Evolutionary conservation across 108 stramenopile species (phyloP).

Genomic region (Asterionellopsis glacialis): DNA sequence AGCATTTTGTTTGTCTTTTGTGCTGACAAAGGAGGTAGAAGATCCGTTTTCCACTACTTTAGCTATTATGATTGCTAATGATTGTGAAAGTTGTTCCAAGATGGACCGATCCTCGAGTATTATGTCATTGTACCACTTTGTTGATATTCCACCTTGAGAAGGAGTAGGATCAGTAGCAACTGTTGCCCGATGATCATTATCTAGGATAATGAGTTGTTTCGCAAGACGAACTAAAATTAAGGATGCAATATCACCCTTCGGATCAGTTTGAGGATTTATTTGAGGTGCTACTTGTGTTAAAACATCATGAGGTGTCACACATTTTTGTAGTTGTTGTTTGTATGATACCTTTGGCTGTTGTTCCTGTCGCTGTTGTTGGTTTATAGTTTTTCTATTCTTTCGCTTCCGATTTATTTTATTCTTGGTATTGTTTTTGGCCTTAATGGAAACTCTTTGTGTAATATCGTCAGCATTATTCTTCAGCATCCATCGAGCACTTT

Average conservation of each 20-base stretch:
- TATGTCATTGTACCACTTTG: too few relatives aligned
- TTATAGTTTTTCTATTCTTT: too few relatives aligned
- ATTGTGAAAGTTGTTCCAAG: slow-evolving; percentile 1
- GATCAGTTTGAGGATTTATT: slow-evolving; percentile 7
- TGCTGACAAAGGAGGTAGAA: too few relatives aligned
- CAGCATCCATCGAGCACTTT: too few relatives aligned
- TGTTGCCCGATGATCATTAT: slow-evolving; percentile 15
- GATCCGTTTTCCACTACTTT: too few relatives aligned
- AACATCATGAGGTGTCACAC: slow-evolving; percentile 4
- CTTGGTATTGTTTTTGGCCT: too few relatives aligned
- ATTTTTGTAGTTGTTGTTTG: slow-evolving; percentile 1
- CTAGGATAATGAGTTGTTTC: slow-evolving; percentile 28
- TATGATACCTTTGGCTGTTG: background rate
- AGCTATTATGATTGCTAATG: too few relatives aligned
- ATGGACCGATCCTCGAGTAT: too few relatives aligned
- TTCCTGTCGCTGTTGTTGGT: too few relatives aligned
- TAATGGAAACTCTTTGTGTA: too few relatives aligned
- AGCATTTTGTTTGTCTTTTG: background rate
- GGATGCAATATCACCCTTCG: slow-evolving; percentile 20
- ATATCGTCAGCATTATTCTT: too few relatives aligned
- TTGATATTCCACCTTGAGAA: background rate
- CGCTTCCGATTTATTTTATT: too few relatives aligned
- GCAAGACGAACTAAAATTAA: slow-evolving; percentile 34
- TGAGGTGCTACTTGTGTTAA: slow-evolving; percentile 1
- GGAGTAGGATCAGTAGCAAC: background rate